These are phyloP conservation scores for Claviceps pusilla DNA, from an alignment of 2,329 filamentous ascomycete genomes.

Conservation along the genomic window DNA sequence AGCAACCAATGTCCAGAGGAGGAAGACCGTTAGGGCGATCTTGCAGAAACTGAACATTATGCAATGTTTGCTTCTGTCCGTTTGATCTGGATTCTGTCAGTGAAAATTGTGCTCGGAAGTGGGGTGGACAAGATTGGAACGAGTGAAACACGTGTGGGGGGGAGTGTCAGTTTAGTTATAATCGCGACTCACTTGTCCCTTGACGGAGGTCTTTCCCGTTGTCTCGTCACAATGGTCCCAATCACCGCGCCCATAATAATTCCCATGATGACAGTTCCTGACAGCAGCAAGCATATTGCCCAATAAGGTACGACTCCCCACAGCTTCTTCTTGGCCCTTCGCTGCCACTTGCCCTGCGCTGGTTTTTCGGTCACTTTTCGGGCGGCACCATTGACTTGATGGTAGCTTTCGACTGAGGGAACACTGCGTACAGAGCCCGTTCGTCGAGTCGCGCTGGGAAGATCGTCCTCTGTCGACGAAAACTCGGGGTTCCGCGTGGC, in stretches of 20 bases:
- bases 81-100: conserved; percentile 7
- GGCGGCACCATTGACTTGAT: conserved; percentile 39
- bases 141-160: background rate
- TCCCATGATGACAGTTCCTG: conserved; percentile 36
- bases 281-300: conserved; percentile 37
- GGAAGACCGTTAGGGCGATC: conserved; percentile 35
- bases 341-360: conserved; percentile 34
- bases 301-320: conserved; percentile 48
- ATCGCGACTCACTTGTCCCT: conserved; percentile 13
- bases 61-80: conserved; percentile 19
- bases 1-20: conserved; percentile 40
- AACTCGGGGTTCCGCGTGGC: conserved; percentile 49
- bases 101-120: background rate
- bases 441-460: conserved; percentile 27
- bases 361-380: conserved; percentile 32
- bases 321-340: conserved; percentile 36
- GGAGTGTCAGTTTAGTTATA: background rate
- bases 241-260: conserved; percentile 41
- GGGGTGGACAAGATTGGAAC: background rate
- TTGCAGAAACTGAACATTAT: conserved; percentile 35
- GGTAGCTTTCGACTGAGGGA: conserved; percentile 25
- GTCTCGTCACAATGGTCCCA: conserved; percentile 11
- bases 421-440: conserved; percentile 38
- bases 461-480: conserved; percentile 38
- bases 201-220: conserved; percentile 1